Evolutionary conservation across 2,329 filamentous ascomycete genomes (phyloP).

Genomic region (Cadophora luteo-olivacea): DNA sequence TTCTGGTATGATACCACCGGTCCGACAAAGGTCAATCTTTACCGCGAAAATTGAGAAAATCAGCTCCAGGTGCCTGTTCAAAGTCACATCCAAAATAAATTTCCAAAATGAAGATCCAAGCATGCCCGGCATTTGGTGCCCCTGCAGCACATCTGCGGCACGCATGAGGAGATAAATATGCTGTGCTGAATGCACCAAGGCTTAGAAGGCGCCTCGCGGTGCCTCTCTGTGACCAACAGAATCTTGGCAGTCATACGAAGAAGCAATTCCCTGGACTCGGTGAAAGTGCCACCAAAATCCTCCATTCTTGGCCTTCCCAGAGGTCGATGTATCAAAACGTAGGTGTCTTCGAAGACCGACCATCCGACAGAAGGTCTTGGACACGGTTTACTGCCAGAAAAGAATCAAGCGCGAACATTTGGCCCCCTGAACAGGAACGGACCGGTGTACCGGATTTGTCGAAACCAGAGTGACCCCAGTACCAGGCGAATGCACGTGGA

Average conservation of each 20-base stretch:
- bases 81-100: neutral
- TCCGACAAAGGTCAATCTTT: no score
- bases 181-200: neutral
- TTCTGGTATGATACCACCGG: no score
- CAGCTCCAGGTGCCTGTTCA: no score
- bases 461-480: neutral
- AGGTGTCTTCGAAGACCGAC: neutral
- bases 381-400: neutral
- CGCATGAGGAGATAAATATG: neutral
- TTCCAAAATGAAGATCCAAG: neutral
- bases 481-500: constrained; percentile 27
- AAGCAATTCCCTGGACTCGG: constrained; percentile 2
- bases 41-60: no score
- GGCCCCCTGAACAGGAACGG: constrained; percentile 13
- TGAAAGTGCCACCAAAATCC: constrained; percentile 6
- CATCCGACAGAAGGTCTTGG: neutral
- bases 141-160: neutral
- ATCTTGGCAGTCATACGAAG: constrained; percentile 13
- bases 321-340: constrained; percentile 4
- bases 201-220: constrained; percentile 9
- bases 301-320: neutral
- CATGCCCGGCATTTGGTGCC: constrained; percentile 7
- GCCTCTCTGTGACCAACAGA: neutral
- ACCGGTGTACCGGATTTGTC: constrained; percentile 12
- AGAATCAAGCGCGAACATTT: constrained; percentile 1